A percentile compares a stretch with the other conserved stretches of the same genome.
Conservation (phyloP, 768 basidiomycete genomes). For the Leccinum olivaceopallidum region DNA sequence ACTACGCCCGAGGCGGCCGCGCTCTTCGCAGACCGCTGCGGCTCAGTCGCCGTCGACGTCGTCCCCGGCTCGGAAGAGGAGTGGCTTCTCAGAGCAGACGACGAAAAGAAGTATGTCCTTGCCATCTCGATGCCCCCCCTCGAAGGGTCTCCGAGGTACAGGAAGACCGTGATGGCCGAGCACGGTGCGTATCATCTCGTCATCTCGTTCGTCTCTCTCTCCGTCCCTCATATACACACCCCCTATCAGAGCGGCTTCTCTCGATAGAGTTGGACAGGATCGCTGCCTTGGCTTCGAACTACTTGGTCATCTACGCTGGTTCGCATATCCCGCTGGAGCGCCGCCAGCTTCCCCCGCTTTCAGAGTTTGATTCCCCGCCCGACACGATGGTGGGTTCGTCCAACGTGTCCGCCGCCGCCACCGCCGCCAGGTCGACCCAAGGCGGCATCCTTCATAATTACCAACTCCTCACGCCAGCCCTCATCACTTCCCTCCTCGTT, state of each 20-base stretch:
- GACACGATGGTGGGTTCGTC: conserved; percentile 15
- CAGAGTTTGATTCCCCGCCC: conserved; percentile 30
- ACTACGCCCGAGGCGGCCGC: conserved; percentile 39
- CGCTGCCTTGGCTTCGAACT: conserved; percentile 50
- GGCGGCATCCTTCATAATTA: conserved; percentile 72
- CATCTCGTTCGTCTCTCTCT: not conserved
- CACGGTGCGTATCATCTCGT: conserved; percentile 47
- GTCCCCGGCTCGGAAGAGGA: conserved; percentile 39
- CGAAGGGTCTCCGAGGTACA: conserved; percentile 40
- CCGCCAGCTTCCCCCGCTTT: conserved; percentile 39
- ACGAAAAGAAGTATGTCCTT: conserved; percentile 52
- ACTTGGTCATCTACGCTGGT: conserved; percentile 69
- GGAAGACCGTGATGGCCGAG: conserved; percentile 49
- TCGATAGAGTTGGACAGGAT: conserved; percentile 50
- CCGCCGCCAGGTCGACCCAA: conserved; percentile 30
- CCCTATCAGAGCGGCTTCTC: conserved; percentile 44
- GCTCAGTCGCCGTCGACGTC: conserved; percentile 47
- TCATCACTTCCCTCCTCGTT: conserved; percentile 67
- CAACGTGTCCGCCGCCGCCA: conserved; percentile 32
- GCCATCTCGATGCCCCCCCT: conserved; percentile 53
- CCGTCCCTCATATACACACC: conserved; percentile 1
- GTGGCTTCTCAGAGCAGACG: conserved; percentile 35
- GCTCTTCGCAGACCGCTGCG: conserved; percentile 52
- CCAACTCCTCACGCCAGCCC: conserved; percentile 74
- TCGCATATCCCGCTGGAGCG: conserved; percentile 42